Base-by-base conservation (phyloP, 2,329 filamentous ascomycete genomes). In the Trematosphaeria pertusa region DNA sequence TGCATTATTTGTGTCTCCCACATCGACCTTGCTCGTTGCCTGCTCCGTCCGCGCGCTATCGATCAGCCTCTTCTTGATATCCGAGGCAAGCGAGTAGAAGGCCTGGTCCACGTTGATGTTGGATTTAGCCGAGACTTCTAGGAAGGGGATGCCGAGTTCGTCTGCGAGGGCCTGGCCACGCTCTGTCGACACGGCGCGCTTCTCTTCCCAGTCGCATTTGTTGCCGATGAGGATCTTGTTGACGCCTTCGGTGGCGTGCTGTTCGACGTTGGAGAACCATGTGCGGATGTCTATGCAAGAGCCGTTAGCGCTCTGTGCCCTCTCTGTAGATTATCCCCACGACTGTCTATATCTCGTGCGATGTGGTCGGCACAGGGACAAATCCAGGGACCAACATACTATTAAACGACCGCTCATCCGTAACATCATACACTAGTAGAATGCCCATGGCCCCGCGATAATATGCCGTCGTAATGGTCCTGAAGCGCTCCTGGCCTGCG, bases 61-160 rank as follows among this genome's bases (percentile, higher is more conserved):
- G 75, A 97, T 94, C 73, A 97, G 87, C 62, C 91, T 87, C 83
- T 96, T 96, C 86, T 99, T 99, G 81, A 99, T 97, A 71, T 97
- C 93, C 58, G 88, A 85, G 12, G 94, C 94, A 62, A 99, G 84
- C 72, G 83, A 92, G 80, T 95, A 97, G 73, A 99, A 99, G 14
- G 94, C 94, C 80, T 97, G 92, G 77, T 99, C 94, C 76, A 99
- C 95, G 78, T 99, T 99, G 85, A 96, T 97, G 80, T 97, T 97
- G 80, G 89, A 93, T 83, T 99, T 99, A 58, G 94, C 94, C 14
- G 91, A 96, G 54, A 99, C 94, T 75, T 99, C 94, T 72, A 99
- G 88, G 82, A 99, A 99, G 15, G 94, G 93, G 58, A 99, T 96
- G 68, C 92, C 91, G 51, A 99, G 87, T 76, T 97, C 94, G 76